Conservation (phyloP, 73 alveolate genomes). For the Halteria grandinella region DNA sequence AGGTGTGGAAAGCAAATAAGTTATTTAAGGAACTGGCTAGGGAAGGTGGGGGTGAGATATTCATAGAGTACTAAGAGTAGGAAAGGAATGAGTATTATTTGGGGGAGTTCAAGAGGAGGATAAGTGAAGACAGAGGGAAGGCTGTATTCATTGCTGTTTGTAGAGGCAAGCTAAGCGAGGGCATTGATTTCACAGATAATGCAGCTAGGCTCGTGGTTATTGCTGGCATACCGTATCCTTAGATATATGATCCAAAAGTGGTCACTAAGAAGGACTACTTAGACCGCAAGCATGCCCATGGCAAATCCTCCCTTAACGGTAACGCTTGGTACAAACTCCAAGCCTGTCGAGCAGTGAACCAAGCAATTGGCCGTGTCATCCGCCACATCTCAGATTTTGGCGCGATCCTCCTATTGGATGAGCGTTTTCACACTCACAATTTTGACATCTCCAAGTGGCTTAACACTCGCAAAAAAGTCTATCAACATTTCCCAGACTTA, state of each 20-base stretch:
- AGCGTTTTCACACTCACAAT: conserved; percentile 61
- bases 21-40: conserved; percentile 71
- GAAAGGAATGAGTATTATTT: conserved; percentile 1
- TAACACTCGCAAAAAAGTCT: conserved; percentile 2
- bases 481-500: conserved; percentile 1
- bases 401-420: conserved; percentile 81
- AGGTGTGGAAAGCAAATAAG: conserved; percentile 79
- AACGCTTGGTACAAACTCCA: conserved; percentile 74
- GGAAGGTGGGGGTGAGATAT: conserved; percentile 59
- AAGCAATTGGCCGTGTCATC: conserved; percentile 85
- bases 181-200: conserved; percentile 84
- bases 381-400: conserved; percentile 89
- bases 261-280: conserved; percentile 75
- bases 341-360: conserved; percentile 81
- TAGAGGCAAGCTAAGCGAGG: conserved; percentile 81
- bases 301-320: conserved; percentile 62
- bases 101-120: conserved; percentile 14
- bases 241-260: conserved; percentile 71
- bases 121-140: conserved; percentile 17
- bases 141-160: conserved; percentile 75
- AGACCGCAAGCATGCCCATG: conserved; percentile 58
- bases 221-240: conserved; percentile 90
- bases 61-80: conserved; percentile 39
- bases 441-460: conserved; percentile 72
- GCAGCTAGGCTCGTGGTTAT: conserved; percentile 74